Evolutionary conservation across 805 yeast genomes (phyloP).

Genomic region (Ogataea pilisensis): DNA sequence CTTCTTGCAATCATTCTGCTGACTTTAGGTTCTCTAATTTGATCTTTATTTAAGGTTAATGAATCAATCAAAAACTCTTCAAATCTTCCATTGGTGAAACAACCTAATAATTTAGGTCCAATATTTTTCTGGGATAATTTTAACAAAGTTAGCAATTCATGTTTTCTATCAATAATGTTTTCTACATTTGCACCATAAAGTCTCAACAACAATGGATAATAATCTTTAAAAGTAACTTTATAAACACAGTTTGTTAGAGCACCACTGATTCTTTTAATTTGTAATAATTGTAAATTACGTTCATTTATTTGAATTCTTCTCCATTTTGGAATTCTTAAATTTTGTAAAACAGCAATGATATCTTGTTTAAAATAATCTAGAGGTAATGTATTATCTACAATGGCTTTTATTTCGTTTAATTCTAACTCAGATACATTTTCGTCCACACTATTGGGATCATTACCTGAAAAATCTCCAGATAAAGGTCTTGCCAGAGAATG

Average conservation of each 20-base stretch:
- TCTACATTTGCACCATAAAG: constrained; percentile 88
- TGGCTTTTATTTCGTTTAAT: constrained; percentile 41
- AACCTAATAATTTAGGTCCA: constrained; percentile 87
- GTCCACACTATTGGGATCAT: constrained; percentile 6
- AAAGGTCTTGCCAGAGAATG: constrained; percentile 17
- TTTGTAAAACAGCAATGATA: constrained; percentile 58
- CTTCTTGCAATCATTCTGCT: constrained; percentile 88
- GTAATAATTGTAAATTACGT: constrained; percentile 39
- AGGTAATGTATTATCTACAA: constrained; percentile 74
- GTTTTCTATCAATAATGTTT: constrained; percentile 78
- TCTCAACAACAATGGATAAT: constrained; percentile 66
- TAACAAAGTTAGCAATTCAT: constrained; percentile 67
- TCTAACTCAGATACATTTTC: constrained; percentile 9
- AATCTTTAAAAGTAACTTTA: constrained; percentile 44
- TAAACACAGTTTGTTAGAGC: constrained; percentile 92
- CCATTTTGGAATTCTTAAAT: constrained; percentile 77
- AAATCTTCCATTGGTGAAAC: constrained; percentile 87
- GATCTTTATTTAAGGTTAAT: constrained; percentile 65
- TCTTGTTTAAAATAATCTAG: constrained; percentile 82
- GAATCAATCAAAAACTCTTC: constrained; percentile 91
- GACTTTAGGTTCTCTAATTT: constrained; percentile 70
- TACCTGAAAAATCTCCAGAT: constrained; percentile 12
- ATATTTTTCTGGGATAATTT: constrained; percentile 73
- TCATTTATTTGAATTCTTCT: constrained; percentile 41
- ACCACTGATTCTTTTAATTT: constrained; percentile 71